These are phyloP conservation scores for Acanthamoeba sp. DNA, from an alignment of 208 protist genomes.

Conservation along the genomic window DNA sequence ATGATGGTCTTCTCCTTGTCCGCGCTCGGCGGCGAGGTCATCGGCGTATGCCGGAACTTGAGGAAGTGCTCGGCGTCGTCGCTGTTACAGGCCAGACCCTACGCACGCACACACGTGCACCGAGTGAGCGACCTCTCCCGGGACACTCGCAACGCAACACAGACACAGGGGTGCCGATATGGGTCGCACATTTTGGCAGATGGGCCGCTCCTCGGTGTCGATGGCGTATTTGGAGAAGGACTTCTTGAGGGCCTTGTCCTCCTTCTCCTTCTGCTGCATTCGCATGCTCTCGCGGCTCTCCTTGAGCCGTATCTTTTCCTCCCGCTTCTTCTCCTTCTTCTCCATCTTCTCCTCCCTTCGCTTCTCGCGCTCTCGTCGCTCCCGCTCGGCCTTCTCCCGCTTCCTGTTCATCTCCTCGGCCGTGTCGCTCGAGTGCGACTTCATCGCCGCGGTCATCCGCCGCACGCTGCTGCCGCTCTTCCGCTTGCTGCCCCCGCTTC, in stretches of 20 bases:
- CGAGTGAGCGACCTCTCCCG: background rate
- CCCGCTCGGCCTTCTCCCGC: conserved; percentile 22
- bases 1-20: conserved; percentile 64
- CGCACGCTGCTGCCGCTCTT: conserved; percentile 17
- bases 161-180: no score
- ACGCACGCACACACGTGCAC: no score
- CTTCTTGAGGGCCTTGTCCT: conserved; percentile 38
- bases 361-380: conserved; percentile 1
- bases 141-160: no score
- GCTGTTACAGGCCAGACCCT: conserved; percentile 61
- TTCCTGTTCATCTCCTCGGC: conserved; percentile 8
- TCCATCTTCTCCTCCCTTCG: conserved; percentile 39
- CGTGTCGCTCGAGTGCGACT: conserved; percentile 16
- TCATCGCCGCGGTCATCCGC: background rate
- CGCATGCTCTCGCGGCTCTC: conserved; percentile 67
- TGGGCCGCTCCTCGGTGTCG: conserved; percentile 44
- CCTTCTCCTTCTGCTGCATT: conserved; percentile 1
- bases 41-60: conserved; percentile 52
- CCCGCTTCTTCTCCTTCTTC: conserved; percentile 52
- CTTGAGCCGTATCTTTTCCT: conserved; percentile 54
- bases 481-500: background rate
- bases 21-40: background rate
- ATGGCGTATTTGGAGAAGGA: conserved; percentile 56
- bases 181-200: conserved; percentile 5
- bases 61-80: conserved; percentile 69